These are phyloP conservation scores for Aureobasidium sp. DNA, from an alignment of 2,329 filamentous ascomycete species.

Conservation along the genomic window DNA sequence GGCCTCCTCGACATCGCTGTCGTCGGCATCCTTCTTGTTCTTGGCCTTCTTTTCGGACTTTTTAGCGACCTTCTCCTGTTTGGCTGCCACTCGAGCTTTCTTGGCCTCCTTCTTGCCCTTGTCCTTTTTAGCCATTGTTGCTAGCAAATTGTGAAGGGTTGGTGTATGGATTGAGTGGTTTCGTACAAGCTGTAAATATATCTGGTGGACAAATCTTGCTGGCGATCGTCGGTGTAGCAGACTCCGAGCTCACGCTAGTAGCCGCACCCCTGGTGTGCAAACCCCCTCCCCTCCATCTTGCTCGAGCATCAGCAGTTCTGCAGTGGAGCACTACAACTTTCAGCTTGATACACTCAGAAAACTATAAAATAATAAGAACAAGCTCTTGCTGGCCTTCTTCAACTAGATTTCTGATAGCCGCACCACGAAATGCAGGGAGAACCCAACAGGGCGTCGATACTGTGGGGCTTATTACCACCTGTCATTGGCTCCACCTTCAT, in stretches of 20 bases:
- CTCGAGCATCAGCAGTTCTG: neutral
- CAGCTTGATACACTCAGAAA: no score
- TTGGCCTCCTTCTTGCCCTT: slow-evolving; percentile 49
- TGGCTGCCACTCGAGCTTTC: slow-evolving; percentile 34
- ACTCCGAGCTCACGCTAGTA: neutral
- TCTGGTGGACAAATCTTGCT: slow-evolving; percentile 6
- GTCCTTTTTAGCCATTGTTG: slow-evolving; percentile 35
- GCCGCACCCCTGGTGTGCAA: neutral
- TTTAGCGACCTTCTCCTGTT: slow-evolving; percentile 51
- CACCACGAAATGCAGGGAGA: neutral
- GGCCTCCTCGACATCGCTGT: slow-evolving; percentile 85
- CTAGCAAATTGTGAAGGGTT: neutral
- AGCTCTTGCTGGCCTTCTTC: no score
- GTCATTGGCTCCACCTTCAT: neutral
- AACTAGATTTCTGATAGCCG: neutral
- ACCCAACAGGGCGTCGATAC: neutral
- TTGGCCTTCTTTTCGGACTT: slow-evolving; percentile 91
- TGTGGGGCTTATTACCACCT: neutral
- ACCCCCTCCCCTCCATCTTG: slow-evolving; percentile 1
- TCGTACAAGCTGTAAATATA: neutral
- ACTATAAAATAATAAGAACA: no score
- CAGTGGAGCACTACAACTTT: no score
- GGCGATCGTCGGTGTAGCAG: slow-evolving; percentile 1
- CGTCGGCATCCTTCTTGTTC: slow-evolving; percentile 61
- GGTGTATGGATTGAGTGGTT: neutral